Percentiles rank a stretch among this genome's conserved stretches.
Evolutionary conservation across 2,329 filamentous ascomycete species (phyloP).

Genomic region (Ustilaginoidea virens): DNA sequence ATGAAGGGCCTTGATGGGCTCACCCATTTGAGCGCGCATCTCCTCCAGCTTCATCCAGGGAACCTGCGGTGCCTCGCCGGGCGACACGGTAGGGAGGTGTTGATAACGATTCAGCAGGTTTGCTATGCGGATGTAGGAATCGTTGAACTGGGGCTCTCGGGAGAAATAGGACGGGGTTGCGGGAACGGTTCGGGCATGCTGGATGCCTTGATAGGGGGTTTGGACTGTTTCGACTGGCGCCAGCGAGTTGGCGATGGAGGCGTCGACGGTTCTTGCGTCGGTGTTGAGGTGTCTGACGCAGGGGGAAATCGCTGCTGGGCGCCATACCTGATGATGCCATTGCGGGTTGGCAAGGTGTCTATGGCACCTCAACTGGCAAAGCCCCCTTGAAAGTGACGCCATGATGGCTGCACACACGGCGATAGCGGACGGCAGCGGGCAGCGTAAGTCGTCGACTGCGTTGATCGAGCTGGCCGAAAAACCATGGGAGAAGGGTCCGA

Average conservation of each 20-base stretch:
- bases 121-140: slow-evolving; percentile 62
- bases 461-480: too few species aligned
- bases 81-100: slow-evolving; percentile 52
- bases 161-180: slow-evolving; percentile 92
- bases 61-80: slow-evolving; percentile 52
- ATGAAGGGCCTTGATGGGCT: slow-evolving; percentile 59
- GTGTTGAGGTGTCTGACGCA: slow-evolving; percentile 11
- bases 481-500: too few species aligned
- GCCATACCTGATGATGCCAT: slow-evolving; percentile 13
- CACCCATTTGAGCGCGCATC: slow-evolving; percentile 56
- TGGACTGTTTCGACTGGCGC: slow-evolving; percentile 10
- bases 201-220: slow-evolving; percentile 16
- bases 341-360: slow-evolving; percentile 15
- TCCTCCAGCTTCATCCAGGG: slow-evolving; percentile 70
- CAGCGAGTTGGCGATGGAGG: slow-evolving; percentile 7
- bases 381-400: slow-evolving; percentile 18
- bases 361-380: slow-evolving; percentile 21
- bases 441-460: not conserved
- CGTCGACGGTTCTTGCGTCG: slow-evolving; percentile 7
- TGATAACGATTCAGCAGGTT: slow-evolving; percentile 56
- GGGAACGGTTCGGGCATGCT: slow-evolving; percentile 61
- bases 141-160: slow-evolving; percentile 69
- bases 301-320: slow-evolving; percentile 10
- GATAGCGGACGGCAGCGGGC: slow-evolving; percentile 1
- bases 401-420: slow-evolving; percentile 17